Percentiles rank a stretch among this genome's conserved stretches.
Conservation (phyloP, 2,329 filamentous ascomycete species). For the Leptographium procerum region DNA sequence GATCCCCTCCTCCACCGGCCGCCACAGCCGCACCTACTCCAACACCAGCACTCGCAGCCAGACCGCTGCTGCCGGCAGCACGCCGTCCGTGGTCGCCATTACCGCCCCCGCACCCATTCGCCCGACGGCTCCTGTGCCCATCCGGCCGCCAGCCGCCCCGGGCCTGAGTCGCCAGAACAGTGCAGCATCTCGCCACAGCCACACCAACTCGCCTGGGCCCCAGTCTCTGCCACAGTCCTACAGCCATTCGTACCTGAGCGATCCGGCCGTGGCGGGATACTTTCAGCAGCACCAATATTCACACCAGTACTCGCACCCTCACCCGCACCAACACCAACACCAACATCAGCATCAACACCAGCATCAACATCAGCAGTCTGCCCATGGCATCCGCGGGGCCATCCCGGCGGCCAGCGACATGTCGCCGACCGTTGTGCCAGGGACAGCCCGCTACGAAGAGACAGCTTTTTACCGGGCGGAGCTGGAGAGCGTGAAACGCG, state of each 20-base stretch:
- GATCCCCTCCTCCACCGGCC: constrained; percentile 37
- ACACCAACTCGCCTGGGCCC: constrained; percentile 36
- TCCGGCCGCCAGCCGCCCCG: constrained; percentile 19
- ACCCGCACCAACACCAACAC: neutral
- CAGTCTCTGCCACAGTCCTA: constrained; percentile 30
- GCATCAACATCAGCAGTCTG: neutral
- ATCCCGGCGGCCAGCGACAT: constrained; percentile 25
- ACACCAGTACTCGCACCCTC: neutral
- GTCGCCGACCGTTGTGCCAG: constrained; percentile 43
- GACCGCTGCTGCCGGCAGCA: constrained; percentile 27
- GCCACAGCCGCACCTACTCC: constrained; percentile 47
- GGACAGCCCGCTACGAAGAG: constrained; percentile 51
- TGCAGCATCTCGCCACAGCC: constrained; percentile 40
- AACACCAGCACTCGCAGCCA: constrained; percentile 43
- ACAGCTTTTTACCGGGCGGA: constrained; percentile 48
- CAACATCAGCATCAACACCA: neutral
- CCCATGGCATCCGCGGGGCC: constrained; percentile 2
- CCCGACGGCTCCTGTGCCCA: constrained; percentile 29
- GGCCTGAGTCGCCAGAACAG: constrained; percentile 44
- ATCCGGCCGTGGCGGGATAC: constrained; percentile 23
- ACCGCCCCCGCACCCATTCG: constrained; percentile 30
- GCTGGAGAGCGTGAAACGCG: constrained; percentile 48
- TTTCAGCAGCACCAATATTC: constrained; percentile 17
- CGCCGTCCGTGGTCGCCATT: constrained; percentile 30
- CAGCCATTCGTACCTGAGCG: constrained; percentile 26